Base-by-base conservation (phyloP, 2,329 filamentous ascomycete species). In the Karstenula rhodostoma region DNA sequence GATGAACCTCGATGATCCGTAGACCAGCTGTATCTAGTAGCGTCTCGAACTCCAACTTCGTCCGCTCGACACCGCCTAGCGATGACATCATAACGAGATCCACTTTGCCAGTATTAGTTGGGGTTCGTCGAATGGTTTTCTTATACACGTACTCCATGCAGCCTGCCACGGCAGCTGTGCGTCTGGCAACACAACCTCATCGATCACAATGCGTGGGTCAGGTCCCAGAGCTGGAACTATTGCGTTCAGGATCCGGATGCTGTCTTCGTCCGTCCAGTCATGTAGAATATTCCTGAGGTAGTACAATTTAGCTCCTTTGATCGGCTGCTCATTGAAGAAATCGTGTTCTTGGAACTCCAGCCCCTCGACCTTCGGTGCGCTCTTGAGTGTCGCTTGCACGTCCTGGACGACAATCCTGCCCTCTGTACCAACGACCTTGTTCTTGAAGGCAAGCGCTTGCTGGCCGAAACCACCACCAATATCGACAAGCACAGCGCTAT, bases 401-500 rank as follows among this genome's bases (percentile, higher is more conserved):
- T 76, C 73, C 27, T 75, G 70, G 0, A 74, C 70, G 0, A 75
- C 48, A 42, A 74, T 59, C 2, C 65, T 65, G 12, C 70, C 71
- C 12, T 33, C 37, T 0, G 66, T 22, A 1, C 56, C 23, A 0
- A 62, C 37, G 42, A 69, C 65, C 27, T 66, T 67, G 4, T 66
- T 62, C 52, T 65, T 67, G 56, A 74, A 72, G 1, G 61, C 63
- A 6, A 61, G 37, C 1, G 69, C 60, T 46, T 72, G 69, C 32
- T 73, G 71, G 0, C 74, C 73, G 13, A 75, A 74, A 1, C 74
- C 72, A n/a, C 74, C 74, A 2, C 74, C 74, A 2, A 77, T 61
- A 23, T 77, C 72, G 12, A 76, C 72, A 8, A 77, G 56, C 1
- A 74, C 35, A 2, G 68, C 70, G 4, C 69, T 68, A 2, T 67